Evolutionary conservation across 2,329 filamentous ascomycete genomes (phyloP), one percentile per base, ranked within the genome.

Genomic region (Fusarium sp.): DNA sequence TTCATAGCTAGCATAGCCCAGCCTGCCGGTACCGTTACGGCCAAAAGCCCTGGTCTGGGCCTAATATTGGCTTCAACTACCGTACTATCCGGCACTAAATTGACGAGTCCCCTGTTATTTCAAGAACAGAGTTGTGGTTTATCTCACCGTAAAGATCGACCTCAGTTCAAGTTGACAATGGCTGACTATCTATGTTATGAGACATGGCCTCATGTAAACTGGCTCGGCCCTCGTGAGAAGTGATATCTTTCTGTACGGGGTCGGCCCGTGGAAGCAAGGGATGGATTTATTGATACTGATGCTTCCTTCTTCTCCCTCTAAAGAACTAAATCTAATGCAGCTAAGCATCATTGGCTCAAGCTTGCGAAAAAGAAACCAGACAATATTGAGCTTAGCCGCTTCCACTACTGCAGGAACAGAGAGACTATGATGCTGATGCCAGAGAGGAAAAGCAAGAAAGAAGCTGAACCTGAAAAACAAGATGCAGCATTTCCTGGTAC

Each of bases 401-500:
- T 31, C 58, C 55, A 67, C 71, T 74, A 74, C 72, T 74, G 72
- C 72, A 74, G 72, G 72, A 74, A 75, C 72, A 63, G 28, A 50
- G 51, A 28, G 23, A 51, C 34, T 37, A 37, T 37, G 23, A 19
- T 23, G n/a, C n/a, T n/a, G 23, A 19, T 23, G n/a, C 23, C 18
- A 18, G 23, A 16, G 13, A 28, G 28, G 28, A 28, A 30, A 41
- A 41, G 31, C 31, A 41, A 51, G 49, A n/a, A 28, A 18, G 19
- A 25, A n/a, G 6, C 18, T 6, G 30, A 62, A 43, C 34, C 10
- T 37, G 54, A 55, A 64, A 71, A 49, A 26, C 39, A 54, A 45
- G 63, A 62, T 11, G 41, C 23, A 41, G 69, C 58, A 68, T 60
- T 46, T 69, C 54, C 46, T 65, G 51, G 44, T 54, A 21, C 46